phyloP scores from a whole-genome alignment of 2,329 filamentous ascomycete genomes.

The Corinectria fuckeliana region DNA sequence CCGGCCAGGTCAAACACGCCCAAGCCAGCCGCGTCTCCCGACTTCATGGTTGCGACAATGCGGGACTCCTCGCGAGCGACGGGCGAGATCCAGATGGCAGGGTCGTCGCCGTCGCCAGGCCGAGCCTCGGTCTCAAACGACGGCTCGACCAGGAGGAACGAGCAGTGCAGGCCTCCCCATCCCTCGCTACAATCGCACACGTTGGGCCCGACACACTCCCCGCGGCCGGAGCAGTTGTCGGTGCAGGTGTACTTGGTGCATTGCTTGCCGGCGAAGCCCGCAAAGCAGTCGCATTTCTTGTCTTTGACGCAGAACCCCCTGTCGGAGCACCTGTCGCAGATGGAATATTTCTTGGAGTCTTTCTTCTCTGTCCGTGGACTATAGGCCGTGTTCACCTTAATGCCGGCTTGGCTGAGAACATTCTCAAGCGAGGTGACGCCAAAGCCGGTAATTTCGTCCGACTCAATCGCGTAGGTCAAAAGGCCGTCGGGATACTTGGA shows the following conservation, averaged over 20 bases:
- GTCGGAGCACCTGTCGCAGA: conserved; percentile 44
- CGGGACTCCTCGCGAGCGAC: conserved; percentile 49
- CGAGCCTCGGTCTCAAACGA: conserved; percentile 52
- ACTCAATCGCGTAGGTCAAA: conserved; percentile 50
- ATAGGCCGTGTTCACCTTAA: conserved; percentile 48
- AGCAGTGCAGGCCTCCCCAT: conserved; percentile 54
- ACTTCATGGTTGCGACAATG: conserved; percentile 61
- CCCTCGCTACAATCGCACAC: conserved; percentile 48
- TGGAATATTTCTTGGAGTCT: conserved; percentile 35
- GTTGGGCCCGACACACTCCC: conserved; percentile 50
- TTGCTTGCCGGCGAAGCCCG: conserved; percentile 46
- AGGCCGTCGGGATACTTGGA: conserved; percentile 46
- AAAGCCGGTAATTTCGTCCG: conserved; percentile 47
- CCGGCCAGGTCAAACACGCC: conserved; percentile 57
- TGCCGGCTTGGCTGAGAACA: conserved; percentile 41
- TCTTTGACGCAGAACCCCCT: conserved; percentile 47
- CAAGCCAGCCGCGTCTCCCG: conserved; percentile 54
- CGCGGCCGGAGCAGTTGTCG: conserved; percentile 50
- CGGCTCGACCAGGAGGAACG: conserved; percentile 50
- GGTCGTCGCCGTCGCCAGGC: conserved; percentile 54
- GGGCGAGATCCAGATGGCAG: conserved; percentile 56
- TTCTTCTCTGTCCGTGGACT: conserved; percentile 41
- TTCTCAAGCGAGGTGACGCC: conserved; percentile 47
- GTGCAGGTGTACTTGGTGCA: conserved; percentile 48
- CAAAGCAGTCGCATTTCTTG: conserved; percentile 50